Evolutionary conservation across 1,284 basidiomycete species (phyloP), one percentile per base, ranked within the genome.

Genomic region (Pseudozyma thailandica): DNA sequence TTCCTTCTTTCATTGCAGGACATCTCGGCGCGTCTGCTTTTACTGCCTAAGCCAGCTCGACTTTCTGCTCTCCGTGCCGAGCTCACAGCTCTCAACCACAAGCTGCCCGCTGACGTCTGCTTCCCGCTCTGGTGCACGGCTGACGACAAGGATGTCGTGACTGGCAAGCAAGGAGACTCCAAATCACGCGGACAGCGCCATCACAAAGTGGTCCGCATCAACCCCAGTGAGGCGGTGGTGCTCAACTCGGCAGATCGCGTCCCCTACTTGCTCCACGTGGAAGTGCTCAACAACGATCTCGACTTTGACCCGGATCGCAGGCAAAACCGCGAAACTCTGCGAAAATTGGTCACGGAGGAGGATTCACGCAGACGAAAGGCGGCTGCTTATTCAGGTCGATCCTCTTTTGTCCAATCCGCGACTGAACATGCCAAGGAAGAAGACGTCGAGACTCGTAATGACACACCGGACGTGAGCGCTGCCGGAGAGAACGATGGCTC

Each of bases 201-300:
- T 82, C 94, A 98, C 81, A 90, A 93, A 35, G 93, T 99, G 52
- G 93, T 98, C 39, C 90, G 96, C 74, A 96, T 99, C 83, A 94
- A 94, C 16, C 95, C 96, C 3, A 93, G 94, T 21, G 96, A 99
- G 85, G 92, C 93, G 41, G 96, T 98, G 31, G 96, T 98, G 6
- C 88, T 99, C 44, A 99, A 99, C 82, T 98, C 95, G 33, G 96
- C 96, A 3, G 94, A 98, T 83, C 88, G 92, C 45, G 94, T 93
- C 1, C 96, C 96, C 1, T 99, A 92, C 81, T 86, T 99, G 30
- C 87, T 99, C 15, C 88, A 97, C 64, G 89, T 98, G 55, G 96
- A 99, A 84, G 90, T 98, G 48, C 86, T 98, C 28, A 88, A 90
- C 73, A 90, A 90, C 51, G 95, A 98, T 78, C 87, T 99, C 23